Conservation (phyloP, 352 stramenopile genomes). For the Phytophthora hybrid region DNA sequence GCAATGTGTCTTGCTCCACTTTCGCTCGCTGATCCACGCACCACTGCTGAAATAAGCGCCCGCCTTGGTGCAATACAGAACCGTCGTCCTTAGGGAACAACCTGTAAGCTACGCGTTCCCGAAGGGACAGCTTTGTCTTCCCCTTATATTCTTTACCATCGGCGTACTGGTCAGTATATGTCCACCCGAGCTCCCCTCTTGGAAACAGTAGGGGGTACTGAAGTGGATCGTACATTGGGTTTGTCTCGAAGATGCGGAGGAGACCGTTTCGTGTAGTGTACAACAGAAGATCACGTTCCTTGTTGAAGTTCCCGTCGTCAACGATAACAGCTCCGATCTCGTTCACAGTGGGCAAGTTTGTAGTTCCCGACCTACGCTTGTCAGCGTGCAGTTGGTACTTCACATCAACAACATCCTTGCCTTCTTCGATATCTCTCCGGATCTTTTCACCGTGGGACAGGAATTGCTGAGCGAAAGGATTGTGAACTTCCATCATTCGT, state of each 20-base stretch:
- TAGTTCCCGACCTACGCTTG: neutral
- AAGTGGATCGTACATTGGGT: constrained; percentile 7
- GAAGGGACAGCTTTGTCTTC: constrained; percentile 15
- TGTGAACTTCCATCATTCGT: constrained; percentile 3
- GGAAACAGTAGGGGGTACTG: constrained; percentile 15
- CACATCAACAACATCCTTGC: neutral
- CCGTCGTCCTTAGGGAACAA: constrained; percentile 4
- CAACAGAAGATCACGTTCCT: neutral
- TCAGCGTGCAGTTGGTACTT: neutral
- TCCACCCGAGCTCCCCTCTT: constrained; percentile 5
- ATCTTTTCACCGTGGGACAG: neutral
- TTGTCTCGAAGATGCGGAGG: constrained; percentile 6
- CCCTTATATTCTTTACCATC: neutral
- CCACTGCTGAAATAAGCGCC: constrained; percentile 19
- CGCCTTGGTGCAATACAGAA: constrained; percentile 9
- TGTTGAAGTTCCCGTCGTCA: constrained; percentile 4
- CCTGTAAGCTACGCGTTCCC: constrained; percentile 8
- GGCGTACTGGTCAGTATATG: constrained; percentile 10
- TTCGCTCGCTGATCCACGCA: constrained; percentile 14
- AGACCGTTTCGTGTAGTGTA: neutral
- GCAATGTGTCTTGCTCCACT: constrained; percentile 9
- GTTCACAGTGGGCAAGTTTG: constrained; percentile 2
- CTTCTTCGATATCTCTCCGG: neutral
- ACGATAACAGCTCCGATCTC: constrained; percentile 7
- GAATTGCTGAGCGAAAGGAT: constrained; percentile 18